Evolutionary conservation across 2,329 filamentous ascomycete species (phyloP), one percentile per base, ranked within the genome.

Genomic region (Fusarium agapanthi): DNA sequence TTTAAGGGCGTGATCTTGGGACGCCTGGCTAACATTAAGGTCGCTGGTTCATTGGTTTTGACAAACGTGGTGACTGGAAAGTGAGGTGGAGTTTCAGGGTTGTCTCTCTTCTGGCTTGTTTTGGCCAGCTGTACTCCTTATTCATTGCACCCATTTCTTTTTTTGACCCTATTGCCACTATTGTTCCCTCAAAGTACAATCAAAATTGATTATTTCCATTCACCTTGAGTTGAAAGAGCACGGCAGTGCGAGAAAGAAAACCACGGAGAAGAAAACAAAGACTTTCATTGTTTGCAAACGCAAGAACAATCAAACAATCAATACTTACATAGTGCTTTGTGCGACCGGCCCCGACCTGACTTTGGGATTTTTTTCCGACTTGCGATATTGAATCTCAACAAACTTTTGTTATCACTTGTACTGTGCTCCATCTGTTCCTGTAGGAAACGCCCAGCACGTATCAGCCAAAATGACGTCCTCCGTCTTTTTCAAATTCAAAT

Each of bases 401-500:
- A 67, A 69, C 60, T 75, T 50, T 57, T 74, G 70, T 63, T 71
- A 55, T 50, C 34, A 63, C 37, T 64, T 70, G 69, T 69, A 69
- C 70, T 76, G 73, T 76, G 73, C 65, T 74, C 59, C 70, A 73
- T 62, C 71, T 67, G 59, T 73, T 71, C 66, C 69, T 74, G 75
- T 80, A 76, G 76, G 70, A 73, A 78, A 72, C 72, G 76, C 62
- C 65, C 61, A 71, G 68, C 65, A 72, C 71, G 56, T 61, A 61
- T 57, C 72, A 67, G 70, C 81, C 85, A 90, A 79, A 79, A 98
- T 98, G 95, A 90, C 94, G 81, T 97, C 96, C 64, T 98, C 95
- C 75, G 96, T 99, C 80, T 98, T 98, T 85, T 99, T 98, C 93
- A 97, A 97, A 86, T 99, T 99, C 91, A 98, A 98, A 86, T 98